Conservation (phyloP, 495 filamentous ascomycete species). For the Ramalina intermedia region DNA sequence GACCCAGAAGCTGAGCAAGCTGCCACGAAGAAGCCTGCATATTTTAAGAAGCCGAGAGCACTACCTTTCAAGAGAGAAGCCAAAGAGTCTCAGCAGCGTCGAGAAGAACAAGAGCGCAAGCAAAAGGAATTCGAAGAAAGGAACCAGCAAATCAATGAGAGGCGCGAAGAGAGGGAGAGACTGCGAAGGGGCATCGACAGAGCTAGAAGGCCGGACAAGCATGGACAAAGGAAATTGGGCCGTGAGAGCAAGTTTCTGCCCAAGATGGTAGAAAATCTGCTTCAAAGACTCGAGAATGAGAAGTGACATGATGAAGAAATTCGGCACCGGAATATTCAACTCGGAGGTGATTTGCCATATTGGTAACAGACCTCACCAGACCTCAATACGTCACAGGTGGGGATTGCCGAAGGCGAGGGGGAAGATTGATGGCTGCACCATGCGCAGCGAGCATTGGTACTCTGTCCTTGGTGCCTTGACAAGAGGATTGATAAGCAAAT, state of each 20-base stretch:
- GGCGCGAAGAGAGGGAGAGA: constrained; percentile 45
- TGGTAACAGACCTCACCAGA: too few species aligned
- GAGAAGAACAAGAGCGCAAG: constrained; percentile 47
- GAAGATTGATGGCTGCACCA: too few species aligned
- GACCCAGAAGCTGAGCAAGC: constrained; percentile 21
- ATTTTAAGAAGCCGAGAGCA: constrained; percentile 35
- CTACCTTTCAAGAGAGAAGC: constrained; percentile 66
- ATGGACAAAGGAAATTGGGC: constrained; percentile 74
- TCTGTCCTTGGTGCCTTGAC: too few species aligned
- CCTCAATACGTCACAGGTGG: too few species aligned
- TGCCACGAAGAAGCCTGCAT: constrained; percentile 16
- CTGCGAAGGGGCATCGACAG: constrained; percentile 58
- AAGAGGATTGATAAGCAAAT: too few species aligned
- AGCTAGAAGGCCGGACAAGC: constrained; percentile 56
- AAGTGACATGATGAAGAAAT: neutral
- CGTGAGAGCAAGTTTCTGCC: constrained; percentile 72
- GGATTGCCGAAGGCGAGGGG: too few species aligned
- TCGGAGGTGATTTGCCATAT: too few species aligned
- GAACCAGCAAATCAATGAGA: constrained; percentile 27
- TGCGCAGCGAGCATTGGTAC: too few species aligned
- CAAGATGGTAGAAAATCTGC: constrained; percentile 62
- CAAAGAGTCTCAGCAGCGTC: constrained; percentile 50
- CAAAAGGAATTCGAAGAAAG: constrained; percentile 41
- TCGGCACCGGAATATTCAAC: too few species aligned
- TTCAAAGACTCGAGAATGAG: constrained; percentile 26